Evolutionary conservation across 75 land plant genomes (phyloP).

Genomic region (Chamaecyparis obtusa): DNA sequence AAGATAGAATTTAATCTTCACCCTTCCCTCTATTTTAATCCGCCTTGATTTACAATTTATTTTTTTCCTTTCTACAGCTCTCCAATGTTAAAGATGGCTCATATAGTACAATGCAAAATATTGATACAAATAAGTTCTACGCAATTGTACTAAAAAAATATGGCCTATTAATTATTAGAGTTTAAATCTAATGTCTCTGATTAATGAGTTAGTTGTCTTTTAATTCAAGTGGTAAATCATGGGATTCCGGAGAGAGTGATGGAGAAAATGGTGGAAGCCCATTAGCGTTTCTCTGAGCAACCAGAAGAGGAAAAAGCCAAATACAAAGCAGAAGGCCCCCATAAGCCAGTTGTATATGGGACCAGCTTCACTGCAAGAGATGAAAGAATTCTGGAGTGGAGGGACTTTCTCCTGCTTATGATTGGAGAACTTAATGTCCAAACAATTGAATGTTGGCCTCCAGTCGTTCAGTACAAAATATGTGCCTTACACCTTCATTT

Average conservation of each 20-base stretch:
- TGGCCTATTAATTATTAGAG: no score
- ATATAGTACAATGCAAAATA: no score
- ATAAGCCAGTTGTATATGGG: neutral
- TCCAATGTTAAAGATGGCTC: no score
- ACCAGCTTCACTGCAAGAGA: neutral
- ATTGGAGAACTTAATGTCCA: neutral
- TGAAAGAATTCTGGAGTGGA: neutral
- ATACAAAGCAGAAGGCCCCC: neutral
- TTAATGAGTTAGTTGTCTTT: neutral
- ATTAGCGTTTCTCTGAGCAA: slow-evolving; percentile 16
- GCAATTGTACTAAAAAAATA: no score
- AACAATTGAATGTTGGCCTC: neutral
- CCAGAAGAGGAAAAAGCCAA: slow-evolving; percentile 15
- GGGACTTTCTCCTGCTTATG: neutral
- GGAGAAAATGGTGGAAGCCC: neutral
- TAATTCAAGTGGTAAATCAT: slow-evolving; percentile 16
- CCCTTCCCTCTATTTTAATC: no score
- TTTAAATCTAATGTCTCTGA: no score
- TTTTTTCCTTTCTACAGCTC: no score
- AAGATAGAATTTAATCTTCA: no score
- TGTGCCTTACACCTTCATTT: neutral
- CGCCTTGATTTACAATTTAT: no score
- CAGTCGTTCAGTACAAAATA: neutral
- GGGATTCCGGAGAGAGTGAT: slow-evolving; percentile 10
- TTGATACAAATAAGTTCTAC: no score